These are phyloP conservation scores for Alternaria viburni DNA, from an alignment of 2,329 filamentous ascomycete genomes.

Conservation along the genomic window DNA sequence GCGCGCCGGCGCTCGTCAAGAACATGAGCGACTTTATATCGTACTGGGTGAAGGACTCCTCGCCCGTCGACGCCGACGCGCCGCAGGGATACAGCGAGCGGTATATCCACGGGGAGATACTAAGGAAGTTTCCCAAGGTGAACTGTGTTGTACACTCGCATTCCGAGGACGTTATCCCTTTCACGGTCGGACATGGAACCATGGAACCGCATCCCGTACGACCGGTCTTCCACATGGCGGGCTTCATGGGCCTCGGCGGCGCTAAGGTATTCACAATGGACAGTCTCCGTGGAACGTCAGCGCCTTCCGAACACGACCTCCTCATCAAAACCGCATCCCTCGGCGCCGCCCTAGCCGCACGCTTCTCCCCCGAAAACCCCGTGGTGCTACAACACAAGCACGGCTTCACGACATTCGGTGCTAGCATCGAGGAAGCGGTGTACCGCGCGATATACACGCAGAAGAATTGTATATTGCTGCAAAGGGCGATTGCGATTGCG, in stretches of 20 bases:
- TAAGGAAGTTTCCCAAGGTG: constrained; percentile 47
- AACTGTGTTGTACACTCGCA: constrained; percentile 53
- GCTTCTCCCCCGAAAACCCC: constrained; percentile 17
- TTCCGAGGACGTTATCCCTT: constrained; percentile 50
- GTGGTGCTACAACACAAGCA: constrained; percentile 52
- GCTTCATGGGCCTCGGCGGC: constrained; percentile 41
- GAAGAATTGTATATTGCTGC: constrained; percentile 42
- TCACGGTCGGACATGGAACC: constrained; percentile 40
- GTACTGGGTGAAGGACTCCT: constrained; percentile 53
- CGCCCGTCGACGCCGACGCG: constrained; percentile 50
- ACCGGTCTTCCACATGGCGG: constrained; percentile 50
- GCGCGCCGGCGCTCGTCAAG: constrained; percentile 57
- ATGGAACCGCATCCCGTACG: constrained; percentile 20
- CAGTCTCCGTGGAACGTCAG: constrained; percentile 29
- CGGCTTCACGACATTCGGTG: constrained; percentile 51
- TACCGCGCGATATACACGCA: constrained; percentile 51
- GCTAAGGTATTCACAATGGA: constrained; percentile 22
- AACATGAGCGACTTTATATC: constrained; percentile 54
- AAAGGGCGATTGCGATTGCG: constrained; percentile 39
- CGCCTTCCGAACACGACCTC: constrained; percentile 21
- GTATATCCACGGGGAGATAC: constrained; percentile 52
- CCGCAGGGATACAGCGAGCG: constrained; percentile 51
- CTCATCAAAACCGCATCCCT: constrained; percentile 32
- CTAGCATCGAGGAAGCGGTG: constrained; percentile 50
- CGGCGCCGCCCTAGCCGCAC: constrained; percentile 30